Evolutionary conservation across 2,329 filamentous ascomycete species (phyloP).

Genomic region (Zelopaecilomyces penicillatus): DNA sequence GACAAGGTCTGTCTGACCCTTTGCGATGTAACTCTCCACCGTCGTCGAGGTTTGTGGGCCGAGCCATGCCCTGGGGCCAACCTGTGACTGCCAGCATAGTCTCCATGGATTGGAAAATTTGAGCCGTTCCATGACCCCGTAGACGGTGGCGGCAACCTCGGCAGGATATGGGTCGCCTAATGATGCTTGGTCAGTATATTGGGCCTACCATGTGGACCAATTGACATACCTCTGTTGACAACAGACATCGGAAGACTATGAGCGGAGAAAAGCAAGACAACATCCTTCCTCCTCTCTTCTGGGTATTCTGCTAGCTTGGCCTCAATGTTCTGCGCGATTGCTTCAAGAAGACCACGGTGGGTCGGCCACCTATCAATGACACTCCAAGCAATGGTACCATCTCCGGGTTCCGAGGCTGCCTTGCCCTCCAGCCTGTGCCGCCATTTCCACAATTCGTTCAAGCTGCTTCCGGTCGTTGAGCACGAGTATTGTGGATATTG

Average conservation of each 20-base stretch:
- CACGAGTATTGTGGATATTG: constrained; percentile 99
- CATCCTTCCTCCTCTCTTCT: constrained; percentile 66
- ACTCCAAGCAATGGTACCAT: constrained; percentile 83
- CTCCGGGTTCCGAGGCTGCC: constrained; percentile 39
- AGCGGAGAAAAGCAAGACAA: constrained; percentile 85
- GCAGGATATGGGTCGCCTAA: constrained; percentile 85
- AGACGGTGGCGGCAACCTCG: constrained; percentile 90
- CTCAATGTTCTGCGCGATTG: constrained; percentile 89
- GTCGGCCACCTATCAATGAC: constrained; percentile 96
- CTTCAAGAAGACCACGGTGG: constrained; percentile 83
- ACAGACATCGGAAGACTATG: constrained; percentile 97
- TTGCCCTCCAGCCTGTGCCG: constrained; percentile 79
- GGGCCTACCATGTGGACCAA: background rate
- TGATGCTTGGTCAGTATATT: background rate
- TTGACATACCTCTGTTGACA: constrained; percentile 67
- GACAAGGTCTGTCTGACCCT: constrained; percentile 84
- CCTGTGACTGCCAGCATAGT: constrained; percentile 95
- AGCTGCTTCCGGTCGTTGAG: constrained; percentile 88
- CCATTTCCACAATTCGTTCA: constrained; percentile 99
- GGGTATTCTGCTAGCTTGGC: constrained; percentile 77
- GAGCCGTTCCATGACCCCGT: constrained; percentile 90
- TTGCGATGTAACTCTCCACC: constrained; percentile 79
- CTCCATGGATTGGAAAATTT: constrained; percentile 86
- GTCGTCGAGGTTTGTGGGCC: constrained; percentile 87
- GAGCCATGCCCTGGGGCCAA: constrained; percentile 90